These are phyloP conservation scores for Tylopilus sp. DNA, from an alignment of 768 basidiomycete genomes.

Conservation along the genomic window DNA sequence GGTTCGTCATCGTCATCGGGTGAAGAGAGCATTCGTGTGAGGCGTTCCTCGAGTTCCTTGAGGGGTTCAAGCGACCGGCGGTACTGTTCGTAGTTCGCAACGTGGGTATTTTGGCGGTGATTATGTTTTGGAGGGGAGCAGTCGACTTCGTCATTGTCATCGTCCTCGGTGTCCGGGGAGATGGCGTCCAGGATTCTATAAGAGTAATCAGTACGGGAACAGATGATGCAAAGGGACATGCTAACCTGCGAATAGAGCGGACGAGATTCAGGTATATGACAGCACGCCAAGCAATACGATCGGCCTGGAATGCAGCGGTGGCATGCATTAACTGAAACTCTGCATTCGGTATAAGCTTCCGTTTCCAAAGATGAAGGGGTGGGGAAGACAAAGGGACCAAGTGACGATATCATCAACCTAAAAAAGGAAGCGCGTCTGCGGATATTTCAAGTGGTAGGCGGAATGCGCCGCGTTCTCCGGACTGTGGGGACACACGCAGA, in stretches of 20 bases:
- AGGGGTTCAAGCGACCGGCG: constrained; percentile 64
- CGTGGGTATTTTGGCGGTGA: constrained; percentile 44
- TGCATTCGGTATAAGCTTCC: constrained; percentile 33
- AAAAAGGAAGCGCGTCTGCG: constrained; percentile 5
- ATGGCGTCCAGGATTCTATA: constrained; percentile 71
- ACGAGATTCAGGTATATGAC: constrained; percentile 89
- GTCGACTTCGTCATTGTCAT: constrained; percentile 56
- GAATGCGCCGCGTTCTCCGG: constrained; percentile 1
- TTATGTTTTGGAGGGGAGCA: constrained; percentile 40
- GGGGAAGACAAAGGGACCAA: constrained; percentile 1
- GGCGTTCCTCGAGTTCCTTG: constrained; percentile 61
- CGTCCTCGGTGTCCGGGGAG: constrained; percentile 56
- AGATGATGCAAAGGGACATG: constrained; percentile 9
- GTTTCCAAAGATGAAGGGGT: constrained; percentile 1
- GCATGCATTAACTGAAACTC: constrained; percentile 84
- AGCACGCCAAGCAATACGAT: constrained; percentile 81
- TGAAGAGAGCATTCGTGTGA: constrained; percentile 64
- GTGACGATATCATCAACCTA: not conserved
- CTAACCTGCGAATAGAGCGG: constrained; percentile 71
- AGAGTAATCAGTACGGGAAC: not conserved
- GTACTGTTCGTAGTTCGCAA: constrained; percentile 62
- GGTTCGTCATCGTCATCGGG: constrained; percentile 67
- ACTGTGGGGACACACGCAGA: constrained; percentile 1
- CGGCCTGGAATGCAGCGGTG: constrained; percentile 71
- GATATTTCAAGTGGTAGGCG: not conserved